Percentiles rank a stretch among this genome's conserved stretches.
phyloP scores from a whole-genome alignment of 306 rosid species.

The Pyrus bretschneideri region DNA sequence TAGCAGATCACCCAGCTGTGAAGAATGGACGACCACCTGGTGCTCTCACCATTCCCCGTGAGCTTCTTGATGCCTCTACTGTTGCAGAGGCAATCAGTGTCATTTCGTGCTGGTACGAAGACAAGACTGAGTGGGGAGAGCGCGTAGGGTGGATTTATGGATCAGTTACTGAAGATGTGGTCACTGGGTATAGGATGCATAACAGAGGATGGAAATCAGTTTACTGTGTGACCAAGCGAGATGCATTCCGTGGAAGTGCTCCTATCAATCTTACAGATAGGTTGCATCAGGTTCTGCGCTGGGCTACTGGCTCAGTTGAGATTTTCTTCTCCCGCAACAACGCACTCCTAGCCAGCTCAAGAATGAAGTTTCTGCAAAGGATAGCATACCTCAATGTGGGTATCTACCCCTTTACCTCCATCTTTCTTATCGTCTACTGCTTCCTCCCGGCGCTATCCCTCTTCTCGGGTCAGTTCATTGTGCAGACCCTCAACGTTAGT shows the following conservation, averaged over 20 bases:
- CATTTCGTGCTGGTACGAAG: conserved; percentile 97
- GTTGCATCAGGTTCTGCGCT: conserved; percentile 88
- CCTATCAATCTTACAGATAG: conserved; percentile 93
- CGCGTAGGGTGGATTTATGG: conserved; percentile 99
- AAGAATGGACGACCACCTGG: conserved; percentile 92
- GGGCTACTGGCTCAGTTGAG: conserved; percentile 99
- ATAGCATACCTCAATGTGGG: conserved; percentile 96
- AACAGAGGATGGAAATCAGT: conserved; percentile 96
- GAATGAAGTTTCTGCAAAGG: conserved; percentile 79
- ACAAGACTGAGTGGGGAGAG: conserved; percentile 93
- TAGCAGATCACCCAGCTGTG: conserved; percentile 96
- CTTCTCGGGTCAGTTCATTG: conserved; percentile 94
- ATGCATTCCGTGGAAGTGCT: conserved; percentile 95
- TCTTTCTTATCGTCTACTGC: conserved; percentile 92
- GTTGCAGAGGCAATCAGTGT: conserved; percentile 97
- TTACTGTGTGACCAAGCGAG: conserved; percentile 91
- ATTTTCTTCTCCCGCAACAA: conserved; percentile 95
- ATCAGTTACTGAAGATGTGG: conserved; percentile 96
- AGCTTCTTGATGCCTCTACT: conserved; percentile 84
- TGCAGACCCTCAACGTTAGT: conserved; percentile 73
- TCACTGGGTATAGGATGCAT: conserved; percentile 96
- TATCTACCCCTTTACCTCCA: conserved; percentile 87
- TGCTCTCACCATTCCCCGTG: conserved; percentile 75
- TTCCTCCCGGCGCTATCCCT: conserved; percentile 97
- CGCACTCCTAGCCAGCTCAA: conserved; percentile 75